Base-by-base conservation (phyloP, 73 alveolate species). In the Stentor roeselii region DNA sequence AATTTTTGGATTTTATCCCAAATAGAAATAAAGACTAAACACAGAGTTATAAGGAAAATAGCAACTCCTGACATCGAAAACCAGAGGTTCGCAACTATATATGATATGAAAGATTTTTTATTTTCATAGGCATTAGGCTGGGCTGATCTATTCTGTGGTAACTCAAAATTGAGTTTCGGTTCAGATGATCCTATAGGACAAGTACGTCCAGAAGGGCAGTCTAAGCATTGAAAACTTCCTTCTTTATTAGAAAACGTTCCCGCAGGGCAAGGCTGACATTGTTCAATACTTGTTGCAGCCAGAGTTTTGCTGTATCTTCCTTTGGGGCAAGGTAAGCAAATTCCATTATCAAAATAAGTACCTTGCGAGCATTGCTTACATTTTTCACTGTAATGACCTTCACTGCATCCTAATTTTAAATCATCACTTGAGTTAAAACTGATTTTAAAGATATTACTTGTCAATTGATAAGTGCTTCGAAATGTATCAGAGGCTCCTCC, bases 221-320 rank as follows among this genome's bases (percentile, higher is more conserved):
- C 30, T 11, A 50, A 11, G 67, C 67, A 50, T 11, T 50, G 21
- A 50, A 50, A 6, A 50, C 30, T 21, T 50, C 67, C 67, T 50
- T 50, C 67, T 50, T 11, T 50, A 50, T 50, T 21, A 50, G 67
- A 50, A 50, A 11, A 50, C 30, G 6, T 11, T 50, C 67, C 67
- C 21, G 67, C 6, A 50, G 67, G 30, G 21, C 67, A 50, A 50
- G 67, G 67, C 6, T 11, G 6, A 50, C 67, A 50, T 50, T 50
- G 67, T 50, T 50, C 67, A 50, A 50, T 50, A 50, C 67, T 50
- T 50, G 67, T 50, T 50, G 67, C 67, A 50, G 67, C 67, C 21
- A 50, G 21, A 50, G 67, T 50, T 11, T 50, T 21, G 6, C 30
- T 11, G 21, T 50, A 50, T 2, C 0, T 67, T 21, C 80, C 80